phyloP scores from a whole-genome alignment of 805 yeast genomes.

The Diddensiella santjacobensis region DNA sequence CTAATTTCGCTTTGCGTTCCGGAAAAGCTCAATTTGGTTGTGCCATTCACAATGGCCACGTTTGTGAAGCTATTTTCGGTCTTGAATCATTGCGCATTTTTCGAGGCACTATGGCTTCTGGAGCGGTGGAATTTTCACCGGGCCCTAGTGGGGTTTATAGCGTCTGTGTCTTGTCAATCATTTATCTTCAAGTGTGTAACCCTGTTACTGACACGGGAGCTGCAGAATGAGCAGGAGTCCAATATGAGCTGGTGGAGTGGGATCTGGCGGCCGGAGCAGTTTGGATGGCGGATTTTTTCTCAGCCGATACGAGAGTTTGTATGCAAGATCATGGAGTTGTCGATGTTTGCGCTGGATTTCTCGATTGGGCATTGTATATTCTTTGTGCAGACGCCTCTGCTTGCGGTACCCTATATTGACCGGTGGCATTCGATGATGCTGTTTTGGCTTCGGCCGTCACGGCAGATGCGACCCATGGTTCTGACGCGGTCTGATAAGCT shows the following conservation, averaged over 20 bases:
- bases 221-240: constrained; percentile 46
- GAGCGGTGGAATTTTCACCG: constrained; percentile 64
- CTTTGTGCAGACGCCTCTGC: constrained; percentile 75
- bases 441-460: constrained; percentile 90
- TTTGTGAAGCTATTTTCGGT: constrained; percentile 53
- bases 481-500: constrained; percentile 75
- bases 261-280: constrained; percentile 53
- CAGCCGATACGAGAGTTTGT: constrained; percentile 82
- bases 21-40: constrained; percentile 34
- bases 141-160: constrained; percentile 58
- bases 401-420: constrained; percentile 76
- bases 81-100: constrained; percentile 48
- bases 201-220: constrained; percentile 55
- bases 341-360: constrained; percentile 89
- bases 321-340: constrained; percentile 81
- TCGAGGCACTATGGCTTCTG: constrained; percentile 61
- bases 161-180: constrained; percentile 53
- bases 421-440: constrained; percentile 90
- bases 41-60: constrained; percentile 52
- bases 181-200: constrained; percentile 52
- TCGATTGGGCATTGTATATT: constrained; percentile 76
- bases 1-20: constrained; percentile 83
- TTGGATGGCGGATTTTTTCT: constrained; percentile 78
- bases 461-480: constrained; percentile 82
- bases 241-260: constrained; percentile 66